Base-by-base conservation (phyloP, 1,139 yeast species). In the Groenewaldozyma auringiensis region DNA sequence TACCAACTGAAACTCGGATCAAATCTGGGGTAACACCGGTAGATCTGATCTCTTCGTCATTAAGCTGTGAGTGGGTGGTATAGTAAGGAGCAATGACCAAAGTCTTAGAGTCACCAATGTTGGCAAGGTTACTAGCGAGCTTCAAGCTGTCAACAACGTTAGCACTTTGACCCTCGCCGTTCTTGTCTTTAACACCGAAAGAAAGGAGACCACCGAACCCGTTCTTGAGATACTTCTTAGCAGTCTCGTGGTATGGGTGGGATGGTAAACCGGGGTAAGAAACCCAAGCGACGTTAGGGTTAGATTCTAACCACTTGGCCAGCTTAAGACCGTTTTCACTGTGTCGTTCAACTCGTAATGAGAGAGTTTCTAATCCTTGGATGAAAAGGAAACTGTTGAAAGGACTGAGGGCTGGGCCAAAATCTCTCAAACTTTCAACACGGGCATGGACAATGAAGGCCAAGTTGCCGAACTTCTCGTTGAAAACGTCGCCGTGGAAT, bases 91-190 rank as follows among this genome's bases (percentile, higher is more conserved):
- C 89, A 66, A 92, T 89, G 47, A 89, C 94, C 63, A 92, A 76
- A 39, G 97, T 86, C 72, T 89, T 92, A 44, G 89, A 79, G 63
- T 92, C 98, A 63, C 98, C 97, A 49, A 92, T 96, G 61, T 92
- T 92, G 48, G 98, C 97, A 64, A 92, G 77, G 71, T 88, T 86
- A 33, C 95, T 81, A 48, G 95, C 94, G 48, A 92, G 69, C 67
- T 86, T 76, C 65, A 92, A 77, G 54, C 68, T 69, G 66, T 88
- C 96, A 50, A 86, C 96, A 51, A 88, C 85, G 57, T 72, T 75
- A 43, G 89, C 89, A 57, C 94, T 87, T 40, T 88, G 78, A 56
- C 77, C 79, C 48, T 69, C 67, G 36, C 67, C 68, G 20, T 64
- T 60, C 44, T 69, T 63, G 35, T 68, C 62, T 67, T 84, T 85